Percentiles rank a stretch among this genome's conserved stretches.
Conservation (phyloP, 352 stramenopile genomes). For the Globisporangium canariense region DNA sequence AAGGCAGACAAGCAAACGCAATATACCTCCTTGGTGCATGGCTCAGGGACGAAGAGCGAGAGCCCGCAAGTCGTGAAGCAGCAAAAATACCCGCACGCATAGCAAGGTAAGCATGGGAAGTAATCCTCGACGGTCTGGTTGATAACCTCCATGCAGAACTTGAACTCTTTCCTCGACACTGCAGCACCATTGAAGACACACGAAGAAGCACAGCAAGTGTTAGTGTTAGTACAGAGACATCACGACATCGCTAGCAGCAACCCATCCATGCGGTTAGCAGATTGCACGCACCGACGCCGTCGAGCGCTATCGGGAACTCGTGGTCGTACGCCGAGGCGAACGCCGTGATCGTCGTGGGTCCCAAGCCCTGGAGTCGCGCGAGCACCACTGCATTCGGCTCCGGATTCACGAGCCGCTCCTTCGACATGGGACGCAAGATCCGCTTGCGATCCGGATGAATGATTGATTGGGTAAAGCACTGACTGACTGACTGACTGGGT, state of each 20-base stretch:
- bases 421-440: constrained; percentile 35
- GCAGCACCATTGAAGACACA: background rate
- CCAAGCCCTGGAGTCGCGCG: constrained; percentile 41
- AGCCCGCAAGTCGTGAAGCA: constrained; percentile 59
- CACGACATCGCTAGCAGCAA: background rate
- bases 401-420: constrained; percentile 48
- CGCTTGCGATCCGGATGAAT: constrained; percentile 11
- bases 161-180: constrained; percentile 75
- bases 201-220: background rate
- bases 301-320: constrained; percentile 51
- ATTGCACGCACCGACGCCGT: constrained; percentile 49
- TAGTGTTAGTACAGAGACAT: too few species aligned
- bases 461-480: background rate
- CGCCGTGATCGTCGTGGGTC: constrained; percentile 45
- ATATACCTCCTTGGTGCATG: constrained; percentile 71
- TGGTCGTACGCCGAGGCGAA: constrained; percentile 57
- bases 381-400: constrained; percentile 56
- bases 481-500: too few species aligned
- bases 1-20: background rate
- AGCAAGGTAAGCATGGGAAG: constrained; percentile 71
- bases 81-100: constrained; percentile 62
- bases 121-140: constrained; percentile 76
- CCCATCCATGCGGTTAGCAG: background rate
- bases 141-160: constrained; percentile 71
- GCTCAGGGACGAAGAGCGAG: constrained; percentile 56